Percentiles rank a stretch among this genome's conserved stretches.
Evolutionary conservation across 169 alveolate species (phyloP).

Genomic region (Plasmodium cynomolgi): DNA sequence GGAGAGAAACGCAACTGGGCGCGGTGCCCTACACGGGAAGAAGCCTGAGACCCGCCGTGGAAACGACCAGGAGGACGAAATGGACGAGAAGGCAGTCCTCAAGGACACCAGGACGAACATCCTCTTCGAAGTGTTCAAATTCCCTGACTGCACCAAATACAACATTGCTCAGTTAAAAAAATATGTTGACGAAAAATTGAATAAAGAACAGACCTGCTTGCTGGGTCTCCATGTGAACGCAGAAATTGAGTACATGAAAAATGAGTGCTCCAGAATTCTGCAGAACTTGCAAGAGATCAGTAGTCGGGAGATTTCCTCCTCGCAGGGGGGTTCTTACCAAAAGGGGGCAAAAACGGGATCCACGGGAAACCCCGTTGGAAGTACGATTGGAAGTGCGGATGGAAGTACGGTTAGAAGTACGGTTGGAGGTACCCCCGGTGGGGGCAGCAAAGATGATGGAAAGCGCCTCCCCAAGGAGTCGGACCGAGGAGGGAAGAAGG

Average conservation of each 20-base stretch:
- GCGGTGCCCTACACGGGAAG: neutral
- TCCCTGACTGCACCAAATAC: conserved; percentile 95
- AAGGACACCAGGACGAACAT: conserved; percentile 90
- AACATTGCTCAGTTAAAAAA: conserved; percentile 91
- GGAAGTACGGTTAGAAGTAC: neutral
- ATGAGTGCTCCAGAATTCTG: conserved; percentile 91
- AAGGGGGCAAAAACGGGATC: neutral
- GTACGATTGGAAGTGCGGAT: too few species aligned
- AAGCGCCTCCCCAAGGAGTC: neutral
- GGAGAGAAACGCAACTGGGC: neutral
- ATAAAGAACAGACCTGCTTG: conserved; percentile 92
- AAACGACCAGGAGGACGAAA: neutral
- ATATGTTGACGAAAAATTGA: conserved; percentile 95
- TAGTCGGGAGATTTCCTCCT: conserved; percentile 51
- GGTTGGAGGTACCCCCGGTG: neutral
- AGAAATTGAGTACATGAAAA: conserved; percentile 95
- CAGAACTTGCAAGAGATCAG: conserved; percentile 85
- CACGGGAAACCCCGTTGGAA: neutral
- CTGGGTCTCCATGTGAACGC: conserved; percentile 97
- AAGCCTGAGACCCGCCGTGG: neutral
- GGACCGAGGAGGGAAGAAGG: conserved; percentile 5
- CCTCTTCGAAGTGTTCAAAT: conserved; percentile 93
- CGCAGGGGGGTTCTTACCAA: conserved; percentile 13
- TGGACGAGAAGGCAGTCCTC: conserved; percentile 91
- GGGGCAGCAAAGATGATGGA: neutral